phyloP scores from a whole-genome alignment of 2,329 filamentous ascomycete species.

The Gnomoniopsis sp. region DNA sequence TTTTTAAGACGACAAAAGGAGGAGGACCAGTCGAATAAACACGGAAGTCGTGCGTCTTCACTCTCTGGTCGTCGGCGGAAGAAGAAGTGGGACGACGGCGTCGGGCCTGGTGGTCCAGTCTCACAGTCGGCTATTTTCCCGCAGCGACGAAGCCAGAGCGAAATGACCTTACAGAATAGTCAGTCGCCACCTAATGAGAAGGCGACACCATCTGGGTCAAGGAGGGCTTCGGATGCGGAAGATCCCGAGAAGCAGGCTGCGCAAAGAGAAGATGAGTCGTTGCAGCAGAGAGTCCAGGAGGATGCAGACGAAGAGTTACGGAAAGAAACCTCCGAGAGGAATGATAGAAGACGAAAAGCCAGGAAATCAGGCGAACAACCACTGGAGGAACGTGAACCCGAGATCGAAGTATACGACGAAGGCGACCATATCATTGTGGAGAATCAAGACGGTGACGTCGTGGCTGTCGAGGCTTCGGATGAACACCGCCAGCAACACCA shows the following conservation, averaged over 20 bases:
- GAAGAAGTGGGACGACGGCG: constrained; percentile 68
- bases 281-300: constrained; percentile 19
- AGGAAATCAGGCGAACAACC: not conserved
- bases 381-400: constrained; percentile 5
- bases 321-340: constrained; percentile 15
- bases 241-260: constrained; percentile 24
- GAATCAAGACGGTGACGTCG: constrained; percentile 81
- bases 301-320: constrained; percentile 27
- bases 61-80: constrained; percentile 59
- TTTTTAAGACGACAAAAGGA: constrained; percentile 83
- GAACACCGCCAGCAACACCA: constrained; percentile 20
- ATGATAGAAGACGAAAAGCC: constrained; percentile 17
- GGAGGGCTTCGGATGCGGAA: constrained; percentile 18
- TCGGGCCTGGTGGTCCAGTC: constrained; percentile 81
- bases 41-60: constrained; percentile 58
- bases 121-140: constrained; percentile 88
- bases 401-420: constrained; percentile 74
- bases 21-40: constrained; percentile 57
- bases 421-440: constrained; percentile 78
- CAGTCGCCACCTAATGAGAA: constrained; percentile 21
- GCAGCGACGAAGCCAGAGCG: constrained; percentile 35
- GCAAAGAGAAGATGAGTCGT: constrained; percentile 2
- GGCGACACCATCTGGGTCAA: constrained; percentile 22
- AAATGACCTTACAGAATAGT: constrained; percentile 19
- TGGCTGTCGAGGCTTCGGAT: constrained; percentile 56